phyloP scores from a whole-genome alignment of 805 yeast genomes.

The Sugiyamaella chiloensis region DNA sequence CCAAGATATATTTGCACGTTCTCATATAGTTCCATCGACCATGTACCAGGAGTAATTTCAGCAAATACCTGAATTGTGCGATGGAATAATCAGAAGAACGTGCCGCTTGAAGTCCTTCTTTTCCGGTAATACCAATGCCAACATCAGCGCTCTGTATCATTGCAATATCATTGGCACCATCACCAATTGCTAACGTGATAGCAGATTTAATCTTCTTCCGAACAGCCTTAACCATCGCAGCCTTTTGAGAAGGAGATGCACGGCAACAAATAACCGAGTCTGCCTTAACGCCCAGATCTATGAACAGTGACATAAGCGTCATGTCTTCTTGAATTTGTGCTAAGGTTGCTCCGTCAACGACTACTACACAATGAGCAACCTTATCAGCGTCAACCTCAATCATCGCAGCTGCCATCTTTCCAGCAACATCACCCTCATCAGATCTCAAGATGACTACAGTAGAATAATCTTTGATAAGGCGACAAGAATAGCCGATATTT shows the following conservation, averaged over 20 bases:
- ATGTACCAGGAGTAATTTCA: constrained; percentile 83
- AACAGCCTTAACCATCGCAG: constrained; percentile 79
- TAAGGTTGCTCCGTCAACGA: constrained; percentile 90
- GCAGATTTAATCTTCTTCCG: constrained; percentile 61
- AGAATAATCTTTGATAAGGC: constrained; percentile 87
- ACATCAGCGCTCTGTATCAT: constrained; percentile 99
- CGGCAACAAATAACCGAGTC: constrained; percentile 94
- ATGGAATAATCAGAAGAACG: constrained; percentile 91
- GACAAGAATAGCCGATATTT: constrained; percentile 93
- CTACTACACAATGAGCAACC: constrained; percentile 92
- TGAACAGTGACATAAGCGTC: constrained; percentile 66
- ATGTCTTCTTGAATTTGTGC: constrained; percentile 68
- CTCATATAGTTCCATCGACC: constrained; percentile 94
- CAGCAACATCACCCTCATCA: constrained; percentile 54
- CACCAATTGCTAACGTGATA: constrained; percentile 95
- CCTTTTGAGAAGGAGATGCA: constrained; percentile 96
- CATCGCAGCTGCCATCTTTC: constrained; percentile 70
- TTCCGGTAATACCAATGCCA: constrained; percentile 96
- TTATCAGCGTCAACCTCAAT: constrained; percentile 63
- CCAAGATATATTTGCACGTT: constrained; percentile 84
- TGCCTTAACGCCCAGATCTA: constrained; percentile 80
- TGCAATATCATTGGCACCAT: constrained; percentile 98
- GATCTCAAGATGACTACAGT: constrained; percentile 70
- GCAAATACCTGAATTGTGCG: constrained; percentile 85
- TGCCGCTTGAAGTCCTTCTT: constrained; percentile 96